Evolutionary conservation across 345 rosid species (phyloP), one percentile per base, ranked within the genome.

Genomic region (Ceriops tagal): DNA sequence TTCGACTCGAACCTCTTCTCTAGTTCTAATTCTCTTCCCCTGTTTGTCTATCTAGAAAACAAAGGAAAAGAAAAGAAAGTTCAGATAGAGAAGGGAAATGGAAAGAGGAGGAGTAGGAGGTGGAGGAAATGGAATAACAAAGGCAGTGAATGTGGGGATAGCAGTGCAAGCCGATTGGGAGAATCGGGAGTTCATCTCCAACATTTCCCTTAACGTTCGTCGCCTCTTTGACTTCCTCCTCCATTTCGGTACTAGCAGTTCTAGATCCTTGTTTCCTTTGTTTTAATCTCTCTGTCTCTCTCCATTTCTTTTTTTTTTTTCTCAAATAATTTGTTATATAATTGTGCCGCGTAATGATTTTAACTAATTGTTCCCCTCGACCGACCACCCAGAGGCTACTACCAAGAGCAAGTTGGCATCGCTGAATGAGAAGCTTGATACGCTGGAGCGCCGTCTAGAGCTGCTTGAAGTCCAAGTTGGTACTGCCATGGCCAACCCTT

Each of bases 121-220:
- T 3, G 13, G 46, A 1, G 46, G 13, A 39, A 39, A 9, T 92
- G 37, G 37, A 34, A 92, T 92, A 55, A 92, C 98, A 32, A 92
- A 96, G 82, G 98, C 98, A 6, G 98, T 96, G 16, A 96, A 92
- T 64, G 99, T 96, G n/a, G 99, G 99, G 71, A 96, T 96, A 20
- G 99, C 99, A 7, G 99, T 95, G 39, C 99, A 95, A 79, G 96
- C 99, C 3, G 99, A 95, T 78, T 95, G 99, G 99, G 99, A 92
- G 77, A 95, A 92, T 81, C 89, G 99, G 63, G 98, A 96, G 69
- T 96, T 96, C 69, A 92, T 96, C 62, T 96, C 99, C 67, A 92
- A 95, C 67, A 90, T 95, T 71, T 90, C 98, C 75, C 99, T 92
- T 79, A 92, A 92, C 74, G 93, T 96, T 73, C 97, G 98, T 77